Evolutionary conservation across 139 green algal species (phyloP), one percentile per base, ranked within the genome.

Genomic region (Auxenochlorella protothecoides): DNA sequence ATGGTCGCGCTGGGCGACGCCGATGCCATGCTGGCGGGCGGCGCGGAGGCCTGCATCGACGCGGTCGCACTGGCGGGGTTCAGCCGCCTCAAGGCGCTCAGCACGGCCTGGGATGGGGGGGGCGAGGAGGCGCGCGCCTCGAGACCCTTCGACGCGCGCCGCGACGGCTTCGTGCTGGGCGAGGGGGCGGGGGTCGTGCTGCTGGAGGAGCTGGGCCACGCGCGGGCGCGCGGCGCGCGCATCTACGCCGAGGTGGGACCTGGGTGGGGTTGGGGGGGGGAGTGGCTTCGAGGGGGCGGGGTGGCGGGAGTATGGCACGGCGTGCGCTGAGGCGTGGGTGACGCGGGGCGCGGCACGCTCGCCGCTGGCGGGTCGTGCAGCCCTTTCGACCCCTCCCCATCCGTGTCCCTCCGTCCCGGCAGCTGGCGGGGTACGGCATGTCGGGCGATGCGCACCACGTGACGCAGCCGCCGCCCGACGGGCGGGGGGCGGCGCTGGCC

Each of bases 391-490:
- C 27, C 27, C 27, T 44, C 27, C 27, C 27, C 27, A 44, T 44
- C 27, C 27, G 27, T 44, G 27, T 44, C 27, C 27, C 27, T 44
- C 27, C 27, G 27, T 44, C 27, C 51, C 3, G 61, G 12, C 64
- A 89, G 85, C 72, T 96, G 27, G 78, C 82, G 13, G 93, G 93
- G 5, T 97, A 92, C 68, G 93, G 93, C 7, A 53, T 90, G 74
- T 94, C 89, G 10, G 87, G 80, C 4, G 94, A 99, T 75, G 94
- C 85, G 5, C 81, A 93, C 79, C 94, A 98, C 84, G 89, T 97
- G 65, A 97, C 92, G 3, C 88, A 93, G 71, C 93, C 94, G 3
- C 67, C 68, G 5, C 53, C 80, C 63, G 69, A 89, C 71, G 78
- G 76, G 14, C 84, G 53, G 3, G 89, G 89, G 3, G 89, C 89